Evolutionary conservation across 2,329 filamentous ascomycete genomes (phyloP).

Genomic region (Cercospora canescens): DNA sequence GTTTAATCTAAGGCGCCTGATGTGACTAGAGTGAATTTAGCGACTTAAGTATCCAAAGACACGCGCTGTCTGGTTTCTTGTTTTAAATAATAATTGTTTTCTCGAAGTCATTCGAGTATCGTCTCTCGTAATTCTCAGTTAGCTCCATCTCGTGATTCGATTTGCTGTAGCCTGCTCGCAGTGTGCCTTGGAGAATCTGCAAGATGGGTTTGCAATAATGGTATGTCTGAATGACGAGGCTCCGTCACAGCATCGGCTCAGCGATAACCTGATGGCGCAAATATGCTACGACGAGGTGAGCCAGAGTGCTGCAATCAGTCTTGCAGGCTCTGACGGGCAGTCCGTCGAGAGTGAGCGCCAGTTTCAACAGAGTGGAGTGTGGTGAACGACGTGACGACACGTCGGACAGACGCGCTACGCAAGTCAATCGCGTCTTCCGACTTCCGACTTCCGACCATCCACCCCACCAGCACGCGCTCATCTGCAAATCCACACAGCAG

Average conservation of each 20-base stretch:
- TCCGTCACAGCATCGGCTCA: not conserved
- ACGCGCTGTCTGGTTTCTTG: not conserved
- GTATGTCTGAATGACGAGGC: not conserved
- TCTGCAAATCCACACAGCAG: not conserved
- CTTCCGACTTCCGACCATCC: not conserved
- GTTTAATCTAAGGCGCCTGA: not conserved
- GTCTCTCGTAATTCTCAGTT: no score
- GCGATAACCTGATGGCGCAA: not conserved
- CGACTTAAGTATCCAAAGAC: not conserved
- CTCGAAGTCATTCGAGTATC: no score
- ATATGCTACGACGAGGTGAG: not conserved
- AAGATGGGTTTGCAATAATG: not conserved
- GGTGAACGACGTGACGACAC: no score
- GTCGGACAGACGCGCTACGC: not conserved
- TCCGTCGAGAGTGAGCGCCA: not conserved
- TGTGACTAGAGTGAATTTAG: not conserved
- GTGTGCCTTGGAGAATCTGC: no score
- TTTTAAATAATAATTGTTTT: no score
- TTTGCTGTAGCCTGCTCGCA: no score
- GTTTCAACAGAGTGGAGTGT: not conserved
- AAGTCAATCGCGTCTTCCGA: not conserved
- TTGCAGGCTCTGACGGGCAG: not conserved
- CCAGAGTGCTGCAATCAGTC: not conserved
- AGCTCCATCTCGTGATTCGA: conserved; percentile 3
- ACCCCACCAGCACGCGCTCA: not conserved